These are phyloP conservation scores for Tripidium arundinaceum DNA, from an alignment of 202 grass and related monocot species.

Conservation along the genomic window DNA sequence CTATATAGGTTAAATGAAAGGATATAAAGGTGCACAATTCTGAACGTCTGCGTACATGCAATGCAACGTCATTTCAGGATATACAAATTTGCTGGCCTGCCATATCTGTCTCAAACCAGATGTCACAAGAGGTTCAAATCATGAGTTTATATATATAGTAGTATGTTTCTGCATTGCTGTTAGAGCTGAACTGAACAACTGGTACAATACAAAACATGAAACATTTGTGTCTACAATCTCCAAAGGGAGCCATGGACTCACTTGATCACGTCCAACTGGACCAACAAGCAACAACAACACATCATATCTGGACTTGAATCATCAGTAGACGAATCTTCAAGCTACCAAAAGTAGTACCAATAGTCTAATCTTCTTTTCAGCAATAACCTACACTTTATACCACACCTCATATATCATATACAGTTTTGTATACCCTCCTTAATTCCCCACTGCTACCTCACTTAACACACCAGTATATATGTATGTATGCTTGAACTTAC, in stretches of 20 bases:
- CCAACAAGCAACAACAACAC: not conserved
- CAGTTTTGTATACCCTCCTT: constrained; percentile 23
- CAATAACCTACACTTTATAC: constrained; percentile 48
- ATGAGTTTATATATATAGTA: not conserved
- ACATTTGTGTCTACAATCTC: not conserved
- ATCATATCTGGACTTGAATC: constrained; percentile 29
- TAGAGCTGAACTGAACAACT: not conserved
- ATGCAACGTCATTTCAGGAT: not conserved
- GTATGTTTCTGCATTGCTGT: not conserved
- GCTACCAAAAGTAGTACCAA: constrained; percentile 48
- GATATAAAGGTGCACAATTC: not conserved
- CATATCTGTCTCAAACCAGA: not conserved
- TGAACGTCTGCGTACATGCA: not conserved
- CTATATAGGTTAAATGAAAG: no score
- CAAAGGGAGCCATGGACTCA: not conserved
- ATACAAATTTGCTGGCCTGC: not conserved
- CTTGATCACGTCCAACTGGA: constrained; percentile 20
- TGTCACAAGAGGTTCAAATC: constrained; percentile 8
- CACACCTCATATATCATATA: constrained; percentile 34
- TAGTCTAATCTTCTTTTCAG: constrained; percentile 53
- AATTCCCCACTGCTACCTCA: constrained; percentile 19
- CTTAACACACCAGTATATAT: constrained; percentile 33
- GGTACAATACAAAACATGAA: constrained; percentile 9
- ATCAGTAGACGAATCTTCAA: constrained; percentile 42
- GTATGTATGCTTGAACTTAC: constrained; percentile 24